These are phyloP conservation scores for Nakaseomyces glabratus DNA, from an alignment of 1,139 yeast genomes.

Conservation along the genomic window DNA sequence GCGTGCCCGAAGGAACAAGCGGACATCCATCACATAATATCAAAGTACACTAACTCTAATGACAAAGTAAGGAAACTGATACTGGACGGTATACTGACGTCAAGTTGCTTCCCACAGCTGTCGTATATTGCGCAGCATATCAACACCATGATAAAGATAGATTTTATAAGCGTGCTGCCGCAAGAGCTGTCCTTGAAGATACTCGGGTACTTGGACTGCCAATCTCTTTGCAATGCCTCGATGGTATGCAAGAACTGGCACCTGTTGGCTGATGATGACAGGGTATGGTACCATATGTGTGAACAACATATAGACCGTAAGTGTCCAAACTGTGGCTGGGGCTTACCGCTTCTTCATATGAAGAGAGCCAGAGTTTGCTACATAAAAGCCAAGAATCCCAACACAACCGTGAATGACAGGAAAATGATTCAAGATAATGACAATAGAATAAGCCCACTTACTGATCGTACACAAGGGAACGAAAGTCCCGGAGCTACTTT, in stretches of 20 bases:
- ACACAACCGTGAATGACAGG: not conserved
- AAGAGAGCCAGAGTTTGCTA: conserved; percentile 46
- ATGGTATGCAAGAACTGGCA: conserved; percentile 86
- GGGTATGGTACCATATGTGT: conserved; percentile 98
- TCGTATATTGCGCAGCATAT: conserved; percentile 77
- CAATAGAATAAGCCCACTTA: conserved; percentile 4
- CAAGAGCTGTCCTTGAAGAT: conserved; percentile 77
- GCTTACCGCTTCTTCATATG: conserved; percentile 83
- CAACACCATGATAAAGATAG: conserved; percentile 70
- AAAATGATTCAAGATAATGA: conserved; percentile 2
- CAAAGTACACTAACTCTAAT: conserved; percentile 41
- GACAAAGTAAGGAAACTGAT: conserved; percentile 47
- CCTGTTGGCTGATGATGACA: conserved; percentile 82
- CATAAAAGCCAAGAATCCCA: conserved; percentile 5
- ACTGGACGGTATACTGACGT: conserved; percentile 73
- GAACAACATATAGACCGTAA: conserved; percentile 95
- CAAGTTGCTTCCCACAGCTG: conserved; percentile 91
- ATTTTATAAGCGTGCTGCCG: conserved; percentile 78
- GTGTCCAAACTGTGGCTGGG: conserved; percentile 99
- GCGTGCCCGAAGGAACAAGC: conserved; percentile 65
- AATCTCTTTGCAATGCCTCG: conserved; percentile 85
- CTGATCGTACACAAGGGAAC: not conserved
- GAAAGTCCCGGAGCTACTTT: conserved; percentile 1
- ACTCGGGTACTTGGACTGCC: conserved; percentile 81
- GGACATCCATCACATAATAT: conserved; percentile 46